phyloP scores from a whole-genome alignment of 2,329 filamentous ascomycete species.

The Stagonosporopsis cucurbitacearum region DNA sequence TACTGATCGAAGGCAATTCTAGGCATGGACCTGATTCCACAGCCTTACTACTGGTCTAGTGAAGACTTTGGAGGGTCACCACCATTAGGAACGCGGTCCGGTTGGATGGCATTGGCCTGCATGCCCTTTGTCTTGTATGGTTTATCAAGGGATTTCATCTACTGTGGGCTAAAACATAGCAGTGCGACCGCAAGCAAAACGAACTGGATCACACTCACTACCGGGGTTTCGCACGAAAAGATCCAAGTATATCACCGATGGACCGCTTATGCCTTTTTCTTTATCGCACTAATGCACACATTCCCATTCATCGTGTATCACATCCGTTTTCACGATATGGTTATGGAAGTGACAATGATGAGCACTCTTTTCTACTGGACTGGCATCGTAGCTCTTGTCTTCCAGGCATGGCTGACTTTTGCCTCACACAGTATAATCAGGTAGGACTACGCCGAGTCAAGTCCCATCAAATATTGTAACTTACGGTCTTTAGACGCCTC shows the following conservation, averaged over 20 bases:
- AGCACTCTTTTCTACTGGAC: slow-evolving; percentile 60
- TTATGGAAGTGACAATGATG: slow-evolving; percentile 41
- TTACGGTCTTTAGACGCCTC: slow-evolving; percentile 50
- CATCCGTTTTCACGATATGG: slow-evolving; percentile 57
- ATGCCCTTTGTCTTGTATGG: slow-evolving; percentile 39
- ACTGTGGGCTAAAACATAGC: neutral
- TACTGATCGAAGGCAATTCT: neutral
- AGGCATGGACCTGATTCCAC: slow-evolving; percentile 31
- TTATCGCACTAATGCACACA: slow-evolving; percentile 63
- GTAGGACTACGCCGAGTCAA: slow-evolving; percentile 37
- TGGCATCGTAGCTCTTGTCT: slow-evolving; percentile 60
- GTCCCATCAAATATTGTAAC: neutral
- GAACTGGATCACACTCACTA: slow-evolving; percentile 62
- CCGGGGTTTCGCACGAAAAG: slow-evolving; percentile 64
- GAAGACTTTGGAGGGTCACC: slow-evolving; percentile 32
- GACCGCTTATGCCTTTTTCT: slow-evolving; percentile 57
- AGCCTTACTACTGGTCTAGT: slow-evolving; percentile 32
- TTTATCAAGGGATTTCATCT: neutral
- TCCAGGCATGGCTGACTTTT: slow-evolving; percentile 63
- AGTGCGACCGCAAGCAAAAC: slow-evolving; percentile 61
- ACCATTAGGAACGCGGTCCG: slow-evolving; percentile 38
- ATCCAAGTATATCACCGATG: slow-evolving; percentile 53
- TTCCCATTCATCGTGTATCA: slow-evolving; percentile 66
- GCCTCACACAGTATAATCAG: slow-evolving; percentile 60
- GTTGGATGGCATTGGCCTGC: slow-evolving; percentile 40